phyloP scores from a whole-genome alignment of 2,329 filamentous ascomycete species.

The Colletotrichum musicola region DNA sequence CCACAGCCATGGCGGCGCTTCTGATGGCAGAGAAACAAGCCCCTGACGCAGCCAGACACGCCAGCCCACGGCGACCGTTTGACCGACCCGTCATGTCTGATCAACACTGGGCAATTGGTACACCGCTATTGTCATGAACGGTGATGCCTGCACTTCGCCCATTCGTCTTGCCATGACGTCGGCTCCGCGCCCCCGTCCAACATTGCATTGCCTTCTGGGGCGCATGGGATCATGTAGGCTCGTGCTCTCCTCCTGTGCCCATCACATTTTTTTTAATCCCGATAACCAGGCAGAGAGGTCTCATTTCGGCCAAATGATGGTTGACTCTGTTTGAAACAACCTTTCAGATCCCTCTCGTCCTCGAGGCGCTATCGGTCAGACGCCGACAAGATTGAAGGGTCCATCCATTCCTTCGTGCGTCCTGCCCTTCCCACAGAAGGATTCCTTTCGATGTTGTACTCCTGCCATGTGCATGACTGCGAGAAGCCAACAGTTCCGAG shows the following conservation, averaged over 20 bases:
- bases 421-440: not conserved
- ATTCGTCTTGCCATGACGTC: not conserved
- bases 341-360: not conserved
- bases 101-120: slow-evolving; percentile 2
- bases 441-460: not conserved
- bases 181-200: not conserved
- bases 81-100: slow-evolving; percentile 17
- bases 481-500: not conserved
- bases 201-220: slow-evolving; percentile 3
- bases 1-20: too few species aligned
- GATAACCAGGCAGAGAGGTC: not conserved
- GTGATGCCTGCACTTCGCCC: not conserved
- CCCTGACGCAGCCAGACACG: not conserved
- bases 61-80: not conserved
- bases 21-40: not conserved
- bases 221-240: slow-evolving; percentile 1
- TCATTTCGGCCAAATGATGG: not conserved
- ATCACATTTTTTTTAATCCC: not conserved
- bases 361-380: slow-evolving; percentile 13
- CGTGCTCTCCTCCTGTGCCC: not conserved
- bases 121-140: not conserved
- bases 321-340: slow-evolving; percentile 14
- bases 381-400: slow-evolving; percentile 20
- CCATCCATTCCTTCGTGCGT: slow-evolving; percentile 14
- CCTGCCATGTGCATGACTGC: slow-evolving; percentile 2